phyloP scores from a whole-genome alignment of 345 rosid genomes.

The Populus ilicifolia region DNA sequence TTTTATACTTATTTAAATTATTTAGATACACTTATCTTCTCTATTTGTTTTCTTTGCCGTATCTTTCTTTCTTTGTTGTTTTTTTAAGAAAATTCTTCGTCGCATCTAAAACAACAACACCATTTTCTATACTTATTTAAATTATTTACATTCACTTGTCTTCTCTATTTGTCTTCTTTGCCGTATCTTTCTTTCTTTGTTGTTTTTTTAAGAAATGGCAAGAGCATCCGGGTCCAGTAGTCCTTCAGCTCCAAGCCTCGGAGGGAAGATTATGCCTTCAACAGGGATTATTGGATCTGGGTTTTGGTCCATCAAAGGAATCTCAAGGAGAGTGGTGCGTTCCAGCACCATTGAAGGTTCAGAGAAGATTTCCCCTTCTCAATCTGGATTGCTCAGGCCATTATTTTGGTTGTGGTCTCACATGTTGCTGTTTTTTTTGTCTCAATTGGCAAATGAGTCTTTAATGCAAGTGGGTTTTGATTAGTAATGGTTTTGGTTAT shows the following conservation, averaged over 20 bases:
- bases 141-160: too few relatives aligned
- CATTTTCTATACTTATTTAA: too few relatives aligned
- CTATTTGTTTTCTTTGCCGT: too few relatives aligned
- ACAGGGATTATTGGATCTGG: slow-evolving; percentile 63
- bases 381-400: slow-evolving; percentile 58
- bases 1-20: too few relatives aligned
- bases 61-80: not conserved
- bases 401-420: slow-evolving; percentile 11
- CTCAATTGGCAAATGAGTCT: slow-evolving; percentile 4
- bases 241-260: slow-evolving; percentile 55
- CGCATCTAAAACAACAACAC: too few relatives aligned
- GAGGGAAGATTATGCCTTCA: slow-evolving; percentile 44
- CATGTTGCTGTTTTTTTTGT: not conserved
- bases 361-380: slow-evolving; percentile 46
- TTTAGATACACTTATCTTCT: too few relatives aligned
- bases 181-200: too few relatives aligned
- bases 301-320: slow-evolving; percentile 37
- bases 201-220: slow-evolving; percentile 46
- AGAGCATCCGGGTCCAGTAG: slow-evolving; percentile 67
- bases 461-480: slow-evolving; percentile 9
- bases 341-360: slow-evolving; percentile 46
- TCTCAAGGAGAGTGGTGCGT: slow-evolving; percentile 50
- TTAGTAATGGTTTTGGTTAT: not conserved
- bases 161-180: too few relatives aligned
- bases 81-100: not conserved